These are phyloP conservation scores for Angophora floribunda DNA, from an alignment of 345 rosid species.

Conservation along the genomic window DNA sequence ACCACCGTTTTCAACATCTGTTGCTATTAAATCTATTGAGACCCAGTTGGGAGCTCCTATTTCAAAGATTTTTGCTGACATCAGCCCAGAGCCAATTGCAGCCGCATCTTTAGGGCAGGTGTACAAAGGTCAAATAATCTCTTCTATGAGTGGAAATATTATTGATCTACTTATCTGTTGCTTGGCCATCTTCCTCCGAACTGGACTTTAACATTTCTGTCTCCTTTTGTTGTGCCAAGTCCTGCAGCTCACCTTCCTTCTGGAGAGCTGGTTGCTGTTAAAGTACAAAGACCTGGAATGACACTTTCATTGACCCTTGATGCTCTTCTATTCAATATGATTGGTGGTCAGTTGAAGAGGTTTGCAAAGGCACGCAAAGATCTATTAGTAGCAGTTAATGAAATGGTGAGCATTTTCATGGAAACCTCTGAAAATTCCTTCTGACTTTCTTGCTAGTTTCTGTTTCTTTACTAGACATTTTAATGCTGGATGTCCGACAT, in stretches of 20 bases:
- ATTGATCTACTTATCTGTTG: background rate
- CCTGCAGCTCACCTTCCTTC: slow-evolving; percentile 94
- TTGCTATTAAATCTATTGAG: slow-evolving; percentile 79
- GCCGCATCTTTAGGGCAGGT: slow-evolving; percentile 99
- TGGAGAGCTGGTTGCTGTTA: slow-evolving; percentile 96
- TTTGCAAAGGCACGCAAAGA: slow-evolving; percentile 92
- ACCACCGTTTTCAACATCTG: slow-evolving; percentile 76
- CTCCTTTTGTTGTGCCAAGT: slow-evolving; percentile 28
- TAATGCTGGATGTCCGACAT: background rate
- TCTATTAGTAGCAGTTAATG: slow-evolving; percentile 86
- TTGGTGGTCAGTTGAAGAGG: slow-evolving; percentile 90
- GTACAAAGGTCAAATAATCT: slow-evolving; percentile 65
- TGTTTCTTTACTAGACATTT: background rate
- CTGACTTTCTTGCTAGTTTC: background rate
- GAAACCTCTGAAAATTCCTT: background rate
- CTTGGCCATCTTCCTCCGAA: background rate
- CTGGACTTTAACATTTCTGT: slow-evolving; percentile 10
- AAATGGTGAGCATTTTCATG: slow-evolving; percentile 51
- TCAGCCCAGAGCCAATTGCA: slow-evolving; percentile 81
- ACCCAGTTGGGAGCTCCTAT: slow-evolving; percentile 64
- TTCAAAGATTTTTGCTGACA: slow-evolving; percentile 72
- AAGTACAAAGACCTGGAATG: slow-evolving; percentile 99
- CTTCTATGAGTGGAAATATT: background rate
- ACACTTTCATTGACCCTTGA: slow-evolving; percentile 73
- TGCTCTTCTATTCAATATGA: slow-evolving; percentile 81